Percentiles rank a stretch among this genome's conserved stretches.
phyloP scores from a whole-genome alignment of 2,329 filamentous ascomycete species.

The Hypoxylon sp. region DNA sequence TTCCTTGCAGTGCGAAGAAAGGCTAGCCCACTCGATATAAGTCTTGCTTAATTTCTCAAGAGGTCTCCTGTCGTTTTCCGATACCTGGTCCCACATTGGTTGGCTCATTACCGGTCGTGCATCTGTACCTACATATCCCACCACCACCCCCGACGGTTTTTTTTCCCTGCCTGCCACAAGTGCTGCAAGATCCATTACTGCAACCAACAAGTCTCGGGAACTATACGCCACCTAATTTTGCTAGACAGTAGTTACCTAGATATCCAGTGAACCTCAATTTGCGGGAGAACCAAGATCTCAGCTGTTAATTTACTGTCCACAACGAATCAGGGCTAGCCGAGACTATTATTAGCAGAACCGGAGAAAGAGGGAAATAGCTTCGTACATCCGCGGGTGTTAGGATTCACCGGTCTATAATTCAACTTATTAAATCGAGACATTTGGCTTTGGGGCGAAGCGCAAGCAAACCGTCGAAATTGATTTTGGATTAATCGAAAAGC shows the following conservation, averaged over 20 bases:
- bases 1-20: conserved; percentile 44
- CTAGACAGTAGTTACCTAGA: conserved; percentile 23
- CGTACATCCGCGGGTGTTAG: conserved; percentile 16
- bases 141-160: conserved; percentile 45
- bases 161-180: conserved; percentile 37
- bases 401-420: conserved; percentile 27
- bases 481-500: conserved; percentile 34
- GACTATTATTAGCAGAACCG: conserved; percentile 30
- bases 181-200: conserved; percentile 40
- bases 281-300: conserved; percentile 23
- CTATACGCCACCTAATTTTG: conserved; percentile 20
- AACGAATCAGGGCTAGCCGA: conserved; percentile 26
- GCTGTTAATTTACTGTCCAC: conserved; percentile 8
- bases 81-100: conserved; percentile 39
- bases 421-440: conserved; percentile 27
- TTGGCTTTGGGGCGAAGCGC: conserved; percentile 5
- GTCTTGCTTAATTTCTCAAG: conserved; percentile 24
- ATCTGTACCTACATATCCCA: conserved; percentile 52
- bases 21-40: conserved; percentile 24
- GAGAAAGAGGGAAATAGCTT: conserved; percentile 18
- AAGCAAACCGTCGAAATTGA: conserved; percentile 22
- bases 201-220: conserved; percentile 39
- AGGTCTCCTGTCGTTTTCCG: conserved; percentile 35
- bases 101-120: conserved; percentile 47
- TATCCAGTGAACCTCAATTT: conserved; percentile 24